Evolutionary conservation across 352 stramenopile genomes (phyloP).

Genomic region (Globisporangium okanoganense): DNA sequence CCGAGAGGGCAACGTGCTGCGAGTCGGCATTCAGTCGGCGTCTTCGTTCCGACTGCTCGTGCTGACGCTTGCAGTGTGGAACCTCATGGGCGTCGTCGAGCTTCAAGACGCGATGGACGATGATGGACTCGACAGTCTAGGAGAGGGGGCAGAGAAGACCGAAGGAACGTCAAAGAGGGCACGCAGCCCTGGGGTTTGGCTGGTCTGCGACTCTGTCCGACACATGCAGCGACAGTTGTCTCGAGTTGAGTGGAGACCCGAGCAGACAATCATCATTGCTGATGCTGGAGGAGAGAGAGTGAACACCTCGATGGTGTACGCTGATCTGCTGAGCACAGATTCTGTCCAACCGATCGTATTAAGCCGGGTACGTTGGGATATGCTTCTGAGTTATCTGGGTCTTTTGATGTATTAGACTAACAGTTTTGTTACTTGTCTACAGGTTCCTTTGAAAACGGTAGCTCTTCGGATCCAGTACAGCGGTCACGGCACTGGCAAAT

Average conservation of each 20-base stretch:
- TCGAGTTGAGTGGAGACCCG: neutral
- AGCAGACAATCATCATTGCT: neutral
- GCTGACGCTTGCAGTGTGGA: slow-evolving; percentile 14
- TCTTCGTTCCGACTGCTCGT: slow-evolving; percentile 1
- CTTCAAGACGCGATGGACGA: neutral
- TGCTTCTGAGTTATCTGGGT: neutral
- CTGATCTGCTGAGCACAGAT: neutral
- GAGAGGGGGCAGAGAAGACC: neutral
- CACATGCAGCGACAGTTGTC: neutral
- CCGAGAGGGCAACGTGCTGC: neutral
- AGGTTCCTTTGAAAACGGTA: slow-evolving; percentile 5
- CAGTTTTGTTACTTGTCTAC: neutral
- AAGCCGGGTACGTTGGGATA: neutral
- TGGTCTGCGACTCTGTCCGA: neutral
- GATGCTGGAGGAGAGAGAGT: neutral
- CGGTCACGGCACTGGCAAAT: neutral
- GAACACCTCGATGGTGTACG: neutral
- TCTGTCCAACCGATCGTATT: neutral
- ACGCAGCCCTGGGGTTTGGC: neutral
- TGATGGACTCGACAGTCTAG: neutral
- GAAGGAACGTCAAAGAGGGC: neutral
- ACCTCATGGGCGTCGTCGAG: slow-evolving; percentile 9
- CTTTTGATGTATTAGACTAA: neutral
- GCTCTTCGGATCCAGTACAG: neutral
- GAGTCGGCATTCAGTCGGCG: neutral